Percentiles rank a stretch among this genome's conserved stretches.
Evolutionary conservation across 2,329 filamentous ascomycete species (phyloP).

Genomic region (Neofusicoccum cordaticola): DNA sequence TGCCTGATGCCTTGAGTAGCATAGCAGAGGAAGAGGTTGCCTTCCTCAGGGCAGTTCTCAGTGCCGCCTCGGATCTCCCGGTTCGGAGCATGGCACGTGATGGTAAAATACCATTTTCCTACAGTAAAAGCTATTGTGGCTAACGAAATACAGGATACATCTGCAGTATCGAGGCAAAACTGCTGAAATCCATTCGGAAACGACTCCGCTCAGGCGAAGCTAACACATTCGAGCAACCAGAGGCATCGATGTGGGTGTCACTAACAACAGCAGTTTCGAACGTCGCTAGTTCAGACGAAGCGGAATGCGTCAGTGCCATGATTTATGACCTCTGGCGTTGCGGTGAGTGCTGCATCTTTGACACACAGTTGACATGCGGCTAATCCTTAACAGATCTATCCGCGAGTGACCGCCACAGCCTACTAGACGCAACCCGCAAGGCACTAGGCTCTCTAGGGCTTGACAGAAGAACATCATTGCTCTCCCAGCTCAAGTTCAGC

Average conservation of each 20-base stretch:
- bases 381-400: slow-evolving; percentile 12
- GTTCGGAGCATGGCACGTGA: slow-evolving; percentile 1
- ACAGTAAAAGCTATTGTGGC: not conserved
- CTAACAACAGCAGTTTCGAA: slow-evolving; percentile 5
- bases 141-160: not conserved
- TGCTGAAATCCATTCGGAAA: slow-evolving; percentile 5
- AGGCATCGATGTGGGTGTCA: slow-evolving; percentile 15
- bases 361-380: not conserved
- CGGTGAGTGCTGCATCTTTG: not conserved
- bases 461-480: slow-evolving; percentile 2
- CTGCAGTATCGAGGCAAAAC: slow-evolving; percentile 15
- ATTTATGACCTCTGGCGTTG: slow-evolving; percentile 12
- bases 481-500: slow-evolving; percentile 6
- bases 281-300: slow-evolving; percentile 8
- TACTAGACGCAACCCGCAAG: slow-evolving; percentile 7
- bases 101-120: not conserved
- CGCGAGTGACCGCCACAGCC: slow-evolving; percentile 4
- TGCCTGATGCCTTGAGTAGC: not conserved
- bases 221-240: not conserved
- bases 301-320: slow-evolving; percentile 5
- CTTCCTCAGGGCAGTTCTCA: slow-evolving; percentile 3
- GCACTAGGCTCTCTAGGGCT: slow-evolving; percentile 2
- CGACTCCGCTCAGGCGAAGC: not conserved
- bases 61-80: slow-evolving; percentile 9
- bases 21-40: slow-evolving; percentile 1